Evolutionary conservation across 805 yeast species (phyloP), one percentile per base, ranked within the genome.

Genomic region (Yarrowia keelungensis): DNA sequence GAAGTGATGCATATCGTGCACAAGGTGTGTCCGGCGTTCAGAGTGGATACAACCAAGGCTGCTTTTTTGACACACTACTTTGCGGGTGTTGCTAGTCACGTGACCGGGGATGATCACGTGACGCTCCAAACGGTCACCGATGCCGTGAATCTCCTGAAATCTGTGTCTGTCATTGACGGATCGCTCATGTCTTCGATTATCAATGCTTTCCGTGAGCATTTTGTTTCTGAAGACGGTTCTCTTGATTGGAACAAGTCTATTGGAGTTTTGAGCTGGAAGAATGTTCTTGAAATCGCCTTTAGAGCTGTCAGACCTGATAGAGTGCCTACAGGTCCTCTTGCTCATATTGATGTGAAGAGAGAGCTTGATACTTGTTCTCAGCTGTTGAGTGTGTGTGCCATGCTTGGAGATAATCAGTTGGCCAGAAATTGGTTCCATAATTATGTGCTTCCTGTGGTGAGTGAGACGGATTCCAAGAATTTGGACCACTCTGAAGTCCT

Each of bases 361-460:
- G 51, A 59, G 4, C 32, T 59, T 35, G 42, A 15, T 2, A 59
- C 65, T 0, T 59, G 65, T 26, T 7, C 32, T 2, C 65, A 59
- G 19, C 32, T 59, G 14, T 51, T 59, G 2, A 41, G 51, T 5
- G 2, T 59, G 8, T 59, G 65, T 10, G 35, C 14, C 19, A 7
- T 45, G 14, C 32, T 59, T 3, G 32, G 14, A 32, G 65, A 59
- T 32, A 43, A 45, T 9, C 41, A 32, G 14, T 51, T 59, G 7
- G 65, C 65, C 11, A 26, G 65, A 32, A 43, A 59, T 42, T 59
- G 65, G 65, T 59, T 59, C 51, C 65, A 59, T 35, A 59, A 43
- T 39, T 59, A 59, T 16, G 51, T 59, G 14, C 35, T 42, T 15
- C 65, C 65, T 8, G 65, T 59, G 15, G 65, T 59, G 5, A 19